phyloP scores from a whole-genome alignment of 164 flowering plant species.

The Piper longum region DNA sequence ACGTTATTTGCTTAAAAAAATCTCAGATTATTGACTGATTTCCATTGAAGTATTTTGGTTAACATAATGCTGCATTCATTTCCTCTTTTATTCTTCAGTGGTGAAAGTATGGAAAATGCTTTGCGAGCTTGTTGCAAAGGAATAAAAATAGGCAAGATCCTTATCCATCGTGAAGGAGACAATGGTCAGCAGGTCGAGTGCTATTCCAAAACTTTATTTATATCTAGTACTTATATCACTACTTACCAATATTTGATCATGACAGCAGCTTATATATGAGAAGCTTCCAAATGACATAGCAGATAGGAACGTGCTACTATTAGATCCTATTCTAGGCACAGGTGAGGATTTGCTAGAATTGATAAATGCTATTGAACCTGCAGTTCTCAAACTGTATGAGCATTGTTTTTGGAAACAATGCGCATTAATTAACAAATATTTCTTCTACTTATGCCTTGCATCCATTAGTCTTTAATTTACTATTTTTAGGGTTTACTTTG shows the following conservation, averaged over 20 bases:
- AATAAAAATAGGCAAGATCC: slow-evolving; percentile 93
- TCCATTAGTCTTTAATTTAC: too few relatives aligned
- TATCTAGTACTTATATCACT: background rate
- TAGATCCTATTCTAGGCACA: slow-evolving; percentile 96
- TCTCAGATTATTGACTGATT: background rate
- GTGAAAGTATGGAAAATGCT: slow-evolving; percentile 99
- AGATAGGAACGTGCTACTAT: slow-evolving; percentile 88
- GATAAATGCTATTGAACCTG: background rate
- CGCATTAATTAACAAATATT: too few relatives aligned
- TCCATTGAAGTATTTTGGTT: too few relatives aligned
- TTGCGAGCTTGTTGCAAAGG: slow-evolving; percentile 97
- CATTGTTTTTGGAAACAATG: too few relatives aligned
- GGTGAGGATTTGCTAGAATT: slow-evolving; percentile 22
- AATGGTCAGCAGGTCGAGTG: slow-evolving; percentile 81
- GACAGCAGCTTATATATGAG: slow-evolving; percentile 75
- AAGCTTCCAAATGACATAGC: slow-evolving; percentile 79
- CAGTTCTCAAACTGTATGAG: too few relatives aligned
- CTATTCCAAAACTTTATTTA: slow-evolving; percentile 2
- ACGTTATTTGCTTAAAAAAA: background rate
- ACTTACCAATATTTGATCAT: slow-evolving; percentile 3
- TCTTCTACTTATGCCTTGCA: too few relatives aligned
- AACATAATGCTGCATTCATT: too few relatives aligned
- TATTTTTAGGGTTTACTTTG: too few relatives aligned
- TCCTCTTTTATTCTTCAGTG: slow-evolving; percentile 28
- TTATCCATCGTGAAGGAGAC: slow-evolving; percentile 93